phyloP scores from a whole-genome alignment of 208 protist genomes.

The Leishmania turanica region DNA sequence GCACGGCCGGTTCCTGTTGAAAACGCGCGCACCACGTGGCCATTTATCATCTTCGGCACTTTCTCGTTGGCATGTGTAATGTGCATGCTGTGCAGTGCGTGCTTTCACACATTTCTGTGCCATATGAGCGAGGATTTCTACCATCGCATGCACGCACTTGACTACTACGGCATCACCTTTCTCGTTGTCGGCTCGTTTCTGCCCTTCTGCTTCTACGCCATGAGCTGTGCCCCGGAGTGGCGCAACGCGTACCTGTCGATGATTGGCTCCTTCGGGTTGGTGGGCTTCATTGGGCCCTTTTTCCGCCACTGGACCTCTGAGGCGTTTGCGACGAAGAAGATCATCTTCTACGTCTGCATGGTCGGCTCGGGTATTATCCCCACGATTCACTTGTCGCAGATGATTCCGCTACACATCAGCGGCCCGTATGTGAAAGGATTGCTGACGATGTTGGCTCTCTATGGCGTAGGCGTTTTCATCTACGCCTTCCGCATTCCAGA shows the following conservation, averaged over 20 bases:
- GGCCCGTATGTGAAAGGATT: constrained; percentile 59
- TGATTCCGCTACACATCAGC: constrained; percentile 41
- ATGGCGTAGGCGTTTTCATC: constrained; percentile 81
- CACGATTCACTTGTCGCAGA: constrained; percentile 60
- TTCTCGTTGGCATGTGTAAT: constrained; percentile 73
- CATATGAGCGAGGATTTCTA: constrained; percentile 65
- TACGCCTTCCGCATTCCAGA: constrained; percentile 84
- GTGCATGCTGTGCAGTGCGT: constrained; percentile 77
- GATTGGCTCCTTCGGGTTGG: constrained; percentile 71
- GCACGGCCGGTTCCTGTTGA: constrained; percentile 8
- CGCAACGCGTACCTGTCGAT: constrained; percentile 73
- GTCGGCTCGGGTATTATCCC: constrained; percentile 72
- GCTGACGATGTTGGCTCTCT: constrained; percentile 65
- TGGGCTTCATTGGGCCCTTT: constrained; percentile 75
- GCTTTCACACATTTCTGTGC: constrained; percentile 75
- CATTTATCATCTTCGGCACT: constrained; percentile 68
- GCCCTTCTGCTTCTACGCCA: constrained; percentile 83
- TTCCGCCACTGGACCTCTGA: constrained; percentile 74
- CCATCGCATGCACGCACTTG: constrained; percentile 64
- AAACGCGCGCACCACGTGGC: constrained; percentile 26
- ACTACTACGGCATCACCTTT: constrained; percentile 88
- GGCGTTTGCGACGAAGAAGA: constrained; percentile 56
- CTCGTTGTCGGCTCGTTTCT: constrained; percentile 85
- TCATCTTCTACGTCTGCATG: constrained; percentile 80
- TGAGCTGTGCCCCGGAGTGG: constrained; percentile 68